phyloP scores from a whole-genome alignment of 2,329 filamentous ascomycete genomes.

The Penicillium sp. region DNA sequence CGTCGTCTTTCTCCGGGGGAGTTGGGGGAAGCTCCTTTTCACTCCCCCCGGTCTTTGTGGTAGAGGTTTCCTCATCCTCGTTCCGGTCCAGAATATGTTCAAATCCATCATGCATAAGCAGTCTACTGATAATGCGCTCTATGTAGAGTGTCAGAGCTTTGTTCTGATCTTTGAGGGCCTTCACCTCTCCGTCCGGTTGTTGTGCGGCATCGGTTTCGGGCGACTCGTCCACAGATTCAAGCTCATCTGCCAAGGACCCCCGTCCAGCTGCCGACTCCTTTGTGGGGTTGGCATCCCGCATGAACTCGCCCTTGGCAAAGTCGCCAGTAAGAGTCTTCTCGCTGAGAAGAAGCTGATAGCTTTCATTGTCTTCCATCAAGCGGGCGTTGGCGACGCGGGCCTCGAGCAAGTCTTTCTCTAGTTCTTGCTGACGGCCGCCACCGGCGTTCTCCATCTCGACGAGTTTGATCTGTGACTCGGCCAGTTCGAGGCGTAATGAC shows the following conservation, averaged over 20 bases:
- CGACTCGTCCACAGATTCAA: conserved; percentile 59
- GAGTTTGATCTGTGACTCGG: conserved; percentile 89
- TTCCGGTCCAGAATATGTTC: conserved; percentile 85
- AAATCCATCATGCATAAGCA: conserved; percentile 88
- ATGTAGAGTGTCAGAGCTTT: conserved; percentile 96
- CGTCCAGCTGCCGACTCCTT: conserved; percentile 35
- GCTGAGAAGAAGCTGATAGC: conserved; percentile 86
- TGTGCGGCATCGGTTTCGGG: conserved; percentile 53
- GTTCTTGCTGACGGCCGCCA: conserved; percentile 73
- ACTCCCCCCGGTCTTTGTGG: conserved; percentile 25
- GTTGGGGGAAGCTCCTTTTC: conserved; percentile 82
- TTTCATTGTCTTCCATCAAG: conserved; percentile 97
- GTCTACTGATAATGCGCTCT: conserved; percentile 95
- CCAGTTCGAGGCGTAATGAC: conserved; percentile 78
- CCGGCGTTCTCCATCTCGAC: conserved; percentile 90
- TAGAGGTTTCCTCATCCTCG: conserved; percentile 40
- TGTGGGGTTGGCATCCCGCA: conserved; percentile 47
- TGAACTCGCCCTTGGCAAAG: conserved; percentile 72
- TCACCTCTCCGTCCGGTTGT: conserved; percentile 70
- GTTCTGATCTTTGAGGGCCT: conserved; percentile 79
- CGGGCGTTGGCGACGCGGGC: conserved; percentile 91
- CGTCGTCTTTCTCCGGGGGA: conserved; percentile 49
- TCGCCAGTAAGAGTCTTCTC: conserved; percentile 94
- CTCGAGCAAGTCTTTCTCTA: conserved; percentile 85
- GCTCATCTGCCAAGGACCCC: conserved; percentile 72